Evolutionary conservation across 2,329 filamentous ascomycete species (phyloP).

Genomic region (Alternaria conjuncta): DNA sequence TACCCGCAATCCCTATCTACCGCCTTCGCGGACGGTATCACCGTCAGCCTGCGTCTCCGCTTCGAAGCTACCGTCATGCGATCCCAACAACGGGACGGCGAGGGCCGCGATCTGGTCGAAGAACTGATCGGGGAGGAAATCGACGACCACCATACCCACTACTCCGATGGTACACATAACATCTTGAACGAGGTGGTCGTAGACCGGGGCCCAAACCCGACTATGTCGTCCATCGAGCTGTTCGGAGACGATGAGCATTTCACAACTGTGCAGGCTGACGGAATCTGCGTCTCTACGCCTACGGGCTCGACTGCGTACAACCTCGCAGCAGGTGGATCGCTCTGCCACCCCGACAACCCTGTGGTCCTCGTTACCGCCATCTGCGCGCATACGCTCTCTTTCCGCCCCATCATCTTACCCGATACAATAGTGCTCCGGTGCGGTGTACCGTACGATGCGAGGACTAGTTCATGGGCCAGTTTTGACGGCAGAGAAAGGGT

Average conservation of each 20-base stretch:
- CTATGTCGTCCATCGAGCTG: slow-evolving; percentile 89
- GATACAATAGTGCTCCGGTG: slow-evolving; percentile 94
- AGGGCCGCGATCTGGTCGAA: slow-evolving; percentile 68
- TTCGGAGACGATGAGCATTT: slow-evolving; percentile 97
- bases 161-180: slow-evolving; percentile 81
- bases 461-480: slow-evolving; percentile 93
- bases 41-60: slow-evolving; percentile 82
- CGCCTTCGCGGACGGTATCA: slow-evolving; percentile 83
- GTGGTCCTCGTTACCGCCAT: slow-evolving; percentile 95
- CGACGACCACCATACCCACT: slow-evolving; percentile 84
- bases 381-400: slow-evolving; percentile 92
- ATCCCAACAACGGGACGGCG: slow-evolving; percentile 59
- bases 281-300: slow-evolving; percentile 90
- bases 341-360: slow-evolving; percentile 95
- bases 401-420: slow-evolving; percentile 93
- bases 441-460: slow-evolving; percentile 91
- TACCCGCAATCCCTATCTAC: slow-evolving; percentile 72
- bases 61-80: slow-evolving; percentile 97
- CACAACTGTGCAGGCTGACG: slow-evolving; percentile 90
- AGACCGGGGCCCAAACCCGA: slow-evolving; percentile 90
- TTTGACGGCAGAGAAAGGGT: slow-evolving; percentile 87
- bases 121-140: slow-evolving; percentile 87
- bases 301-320: slow-evolving; percentile 97
- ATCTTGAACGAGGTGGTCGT: slow-evolving; percentile 98
- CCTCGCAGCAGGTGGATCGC: slow-evolving; percentile 89